Evolutionary conservation across 306 rosid genomes (phyloP), one percentile per base, ranked within the genome.

Genomic region (Luffa acutangula): DNA sequence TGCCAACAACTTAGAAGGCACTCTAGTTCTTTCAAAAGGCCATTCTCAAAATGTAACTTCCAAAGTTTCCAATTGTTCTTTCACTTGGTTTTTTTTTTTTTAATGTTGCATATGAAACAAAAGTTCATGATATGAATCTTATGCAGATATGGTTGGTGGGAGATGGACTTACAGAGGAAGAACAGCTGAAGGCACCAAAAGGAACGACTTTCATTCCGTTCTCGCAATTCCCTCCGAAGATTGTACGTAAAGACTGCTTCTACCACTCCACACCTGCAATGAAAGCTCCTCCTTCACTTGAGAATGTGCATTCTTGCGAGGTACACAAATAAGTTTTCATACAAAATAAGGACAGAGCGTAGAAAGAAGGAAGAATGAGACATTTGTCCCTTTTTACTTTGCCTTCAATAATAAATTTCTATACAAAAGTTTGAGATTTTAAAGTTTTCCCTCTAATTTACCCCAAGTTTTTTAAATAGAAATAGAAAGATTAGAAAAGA

Each of bases 251-350:
- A 67, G 98, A 94, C 18, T 94, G 98, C 78, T 85, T 80, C 79
- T 94, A 92, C 79, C 77, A 81, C 5, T 76, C 10, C 85, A 87
- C 94, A 13, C 98, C 97, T 15, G 90, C 98, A 18, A 87, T 94
- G 97, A 51, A 78, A 7, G 45, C 83, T 84, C 96, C 98, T 3
- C 4, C 79, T 60, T 79, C 89, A 3, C 43, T 92, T 4, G 79
- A 65, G 42, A 94, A 94, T 52, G 41, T 94, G 25, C 86, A 89
- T 78, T 85, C 97, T 20, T 92, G 98, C 75, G 98, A 94, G 97
- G 98, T 94, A 63, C 71, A 71, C 1, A 21, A n/a, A 72, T 20
- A 43, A 70, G n/a, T 42, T 6, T 31, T 0, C n/a, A 31, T 9
- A 59, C 11, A 2, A 39, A 39, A 39, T 6, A 39, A 39, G 42